Base-by-base conservation (phyloP, 805 yeast species). In the Candida nitratophila region DNA sequence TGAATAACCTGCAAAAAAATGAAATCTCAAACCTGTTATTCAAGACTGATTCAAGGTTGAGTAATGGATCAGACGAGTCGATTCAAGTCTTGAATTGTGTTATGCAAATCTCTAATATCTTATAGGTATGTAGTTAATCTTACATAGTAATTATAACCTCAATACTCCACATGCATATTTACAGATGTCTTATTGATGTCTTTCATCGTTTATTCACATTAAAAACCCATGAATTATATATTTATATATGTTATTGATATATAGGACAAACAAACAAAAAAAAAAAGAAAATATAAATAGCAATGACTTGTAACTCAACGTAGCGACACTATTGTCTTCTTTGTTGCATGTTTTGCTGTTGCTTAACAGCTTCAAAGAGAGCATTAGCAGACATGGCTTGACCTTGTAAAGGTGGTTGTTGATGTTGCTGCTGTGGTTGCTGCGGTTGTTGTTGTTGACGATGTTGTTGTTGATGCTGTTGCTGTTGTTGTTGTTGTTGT, bases 1-100 rank as follows among this genome's bases (percentile, higher is more conserved):
- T 77, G 43, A 77, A 77, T 52, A 85, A 82, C 1, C 50, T 55
- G 1, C 78, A 79, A 47, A 93, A 91, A 59, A 85, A 80, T 56
- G 55, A 63, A 38, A 74, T 88, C 11, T 75, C 96, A 0, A 64
- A 70, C 56, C 63, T 79, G 6, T 62, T 93, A 22, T 87, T 89
- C 53, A 83, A 80, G 37, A 73, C 87, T 0, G 98, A 91, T 60
- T 74, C 77, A 41, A 74, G 81, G 43, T 68, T 91, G 44, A 74
- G 81, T 43, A 87, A 81, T 56, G 99, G 99, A 15, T 78, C 96
- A 4, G 95, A 89, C 55, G 99, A 91, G 60, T 87, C 85, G 47
- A 66, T 91, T 26, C 96, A 86, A 54, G 56, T 93, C 20, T 70
- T 91, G 51, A 84, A 86, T 53, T 69, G 88, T 51, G 54, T 78